Percentiles rank a stretch among this genome's conserved stretches.
These are phyloP conservation scores for Mucuna pruriens DNA, from an alignment of 306 rosid species.

Conservation along the genomic window DNA sequence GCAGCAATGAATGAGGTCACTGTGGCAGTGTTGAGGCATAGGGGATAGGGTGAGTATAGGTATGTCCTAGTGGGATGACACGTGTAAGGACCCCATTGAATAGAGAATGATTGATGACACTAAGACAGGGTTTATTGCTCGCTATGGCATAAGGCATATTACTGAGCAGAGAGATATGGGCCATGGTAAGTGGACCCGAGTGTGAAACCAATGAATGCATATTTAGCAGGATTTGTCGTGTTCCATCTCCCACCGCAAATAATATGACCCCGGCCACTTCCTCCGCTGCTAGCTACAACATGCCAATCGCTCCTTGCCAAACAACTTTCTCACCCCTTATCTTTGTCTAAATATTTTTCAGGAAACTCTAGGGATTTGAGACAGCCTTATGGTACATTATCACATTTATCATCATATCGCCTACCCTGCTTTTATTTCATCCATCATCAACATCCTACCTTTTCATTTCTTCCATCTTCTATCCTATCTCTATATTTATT, in stretches of 20 bases:
- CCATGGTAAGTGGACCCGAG: constrained; percentile 26
- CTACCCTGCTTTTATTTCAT: neutral
- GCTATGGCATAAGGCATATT: constrained; percentile 17
- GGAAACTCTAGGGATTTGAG: constrained; percentile 48
- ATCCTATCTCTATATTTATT: neutral
- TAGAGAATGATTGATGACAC: constrained; percentile 21
- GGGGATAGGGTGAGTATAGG: neutral
- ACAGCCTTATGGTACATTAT: constrained; percentile 28
- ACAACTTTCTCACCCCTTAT: constrained; percentile 45
- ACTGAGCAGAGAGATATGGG: constrained; percentile 28
- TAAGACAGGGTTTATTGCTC: neutral
- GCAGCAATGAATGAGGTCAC: constrained; percentile 37
- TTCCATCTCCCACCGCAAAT: constrained; percentile 29
- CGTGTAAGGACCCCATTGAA: constrained; percentile 51
- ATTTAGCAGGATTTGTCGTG: constrained; percentile 44
- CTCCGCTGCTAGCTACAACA: constrained; percentile 38
- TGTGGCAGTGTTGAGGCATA: constrained; percentile 6
- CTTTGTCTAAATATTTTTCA: constrained; percentile 38
- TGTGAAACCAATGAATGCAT: constrained; percentile 36
- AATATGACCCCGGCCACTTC: neutral
- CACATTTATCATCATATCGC: constrained; percentile 14
- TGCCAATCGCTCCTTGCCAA: constrained; percentile 61
- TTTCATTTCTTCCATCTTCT: neutral
- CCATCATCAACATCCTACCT: neutral
- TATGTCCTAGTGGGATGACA: constrained; percentile 25